Base-by-base conservation (phyloP, 2,329 filamentous ascomycete species). In the Aaosphaeria arxii region DNA sequence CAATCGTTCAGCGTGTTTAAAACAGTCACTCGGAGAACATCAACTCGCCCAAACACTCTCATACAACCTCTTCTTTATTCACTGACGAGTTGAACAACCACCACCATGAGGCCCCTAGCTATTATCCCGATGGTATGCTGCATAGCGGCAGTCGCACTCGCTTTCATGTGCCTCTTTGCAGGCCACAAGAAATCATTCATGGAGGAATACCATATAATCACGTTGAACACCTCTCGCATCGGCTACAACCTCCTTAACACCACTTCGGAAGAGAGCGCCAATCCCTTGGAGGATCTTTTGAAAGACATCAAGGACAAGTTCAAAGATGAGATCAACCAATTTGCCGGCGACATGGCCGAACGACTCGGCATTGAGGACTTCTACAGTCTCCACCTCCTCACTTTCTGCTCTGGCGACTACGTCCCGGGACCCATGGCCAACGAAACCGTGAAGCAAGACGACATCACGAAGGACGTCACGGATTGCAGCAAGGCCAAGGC, bases 131-230 rank as follows among this genome's bases (percentile, higher is more conserved):
- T 76, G 39, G 55, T 77, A 40, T 75, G 77, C 52, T 74, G 77
- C 51, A 72, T 79, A 28, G 76, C 73, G 30, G 79, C 81, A 4
- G 77, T 85, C 38, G 73, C 85, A 17, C 74, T 86, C 40, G 75
- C 76, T 13, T 75, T 85, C 55, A 71, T 85, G 6, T 83, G 78
- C 59, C 72, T 86, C 49, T 84, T 84, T 56, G 82, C 83, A 1
- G 83, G 83, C 35, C 74, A 77, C 35, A 81, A 79, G 57, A 71
- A 70, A 44, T 72, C 71, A 11, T 77, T 84, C 56, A 75, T 86
- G 66, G 76, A 83, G 52, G 71, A 78, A 46, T 82, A 78, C 50
- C 71, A 81, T 49, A 69, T 86, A 31, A 61, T 86, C 35, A 83
- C 79, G 75, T 72, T 85, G 54, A 84, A 84, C 66, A 80, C 78